phyloP scores from a whole-genome alignment of 805 yeast species.

The Teunomyces tritomae region DNA sequence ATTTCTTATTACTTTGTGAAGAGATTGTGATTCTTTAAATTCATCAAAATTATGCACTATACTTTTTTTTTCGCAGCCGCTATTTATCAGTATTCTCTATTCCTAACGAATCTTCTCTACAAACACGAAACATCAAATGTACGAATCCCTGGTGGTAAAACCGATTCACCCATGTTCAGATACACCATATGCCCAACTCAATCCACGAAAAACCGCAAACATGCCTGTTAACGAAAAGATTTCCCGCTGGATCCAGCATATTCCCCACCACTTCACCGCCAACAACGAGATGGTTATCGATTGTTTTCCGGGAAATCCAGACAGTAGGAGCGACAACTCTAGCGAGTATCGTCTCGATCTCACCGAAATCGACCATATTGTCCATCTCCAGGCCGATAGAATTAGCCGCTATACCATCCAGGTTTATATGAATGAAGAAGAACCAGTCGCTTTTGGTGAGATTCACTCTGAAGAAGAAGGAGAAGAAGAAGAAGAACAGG shows the following conservation, averaged over 20 bases:
- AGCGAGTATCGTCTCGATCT: constrained; percentile 11
- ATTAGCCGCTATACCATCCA: constrained; percentile 46
- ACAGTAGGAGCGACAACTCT: constrained; percentile 24
- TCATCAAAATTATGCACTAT: no score
- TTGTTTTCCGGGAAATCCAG: constrained; percentile 50
- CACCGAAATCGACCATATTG: constrained; percentile 42
- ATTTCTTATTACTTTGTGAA: no score
- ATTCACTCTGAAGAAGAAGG: constrained; percentile 4
- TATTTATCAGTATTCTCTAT: not conserved
- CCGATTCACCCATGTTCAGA: not conserved
- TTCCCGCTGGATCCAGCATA: constrained; percentile 55
- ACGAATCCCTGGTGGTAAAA: not conserved
- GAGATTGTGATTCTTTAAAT: no score
- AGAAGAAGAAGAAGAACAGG: constrained; percentile 1
- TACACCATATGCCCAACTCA: constrained; percentile 29
- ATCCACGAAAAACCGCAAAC: constrained; percentile 60
- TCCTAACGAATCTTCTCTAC: not conserved
- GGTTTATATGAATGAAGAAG: constrained; percentile 29
- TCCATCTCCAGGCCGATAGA: constrained; percentile 52
- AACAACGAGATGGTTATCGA: constrained; percentile 27
- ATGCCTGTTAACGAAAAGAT: constrained; percentile 71
- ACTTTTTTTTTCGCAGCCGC: not conserved
- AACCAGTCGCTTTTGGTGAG: constrained; percentile 5
- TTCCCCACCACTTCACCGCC: constrained; percentile 46
- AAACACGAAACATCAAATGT: not conserved